A percentile compares a stretch with the other conserved stretches of the same genome.
These are phyloP conservation scores for Neoascochyta sp. DNA, from an alignment of 2,329 filamentous ascomycete genomes.

Conservation along the genomic window DNA sequence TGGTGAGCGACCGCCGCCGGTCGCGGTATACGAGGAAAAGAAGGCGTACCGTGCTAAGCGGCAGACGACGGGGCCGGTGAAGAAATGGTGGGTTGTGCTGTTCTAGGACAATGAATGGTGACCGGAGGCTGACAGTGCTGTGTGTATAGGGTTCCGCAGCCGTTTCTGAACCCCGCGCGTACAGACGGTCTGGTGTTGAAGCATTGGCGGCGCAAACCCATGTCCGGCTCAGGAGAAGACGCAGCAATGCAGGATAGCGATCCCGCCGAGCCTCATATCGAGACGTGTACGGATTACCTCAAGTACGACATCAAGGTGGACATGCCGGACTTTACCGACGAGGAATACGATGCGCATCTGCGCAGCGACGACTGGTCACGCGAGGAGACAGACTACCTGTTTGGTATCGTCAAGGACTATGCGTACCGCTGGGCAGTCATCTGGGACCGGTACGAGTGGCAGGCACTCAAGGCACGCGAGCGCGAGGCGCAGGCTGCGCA, in stretches of 20 bases:
- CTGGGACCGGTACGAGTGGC: constrained; percentile 86
- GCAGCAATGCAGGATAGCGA: constrained; percentile 31
- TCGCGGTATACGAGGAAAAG: constrained; percentile 41
- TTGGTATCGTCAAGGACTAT: constrained; percentile 70
- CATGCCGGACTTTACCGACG: constrained; percentile 77
- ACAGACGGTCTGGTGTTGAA: constrained; percentile 66
- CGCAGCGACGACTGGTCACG: constrained; percentile 77
- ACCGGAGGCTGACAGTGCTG: constrained; percentile 10
- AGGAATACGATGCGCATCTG: constrained; percentile 76
- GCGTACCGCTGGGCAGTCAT: constrained; percentile 89
- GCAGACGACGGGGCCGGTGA: constrained; percentile 38
- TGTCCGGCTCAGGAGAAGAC: constrained; percentile 31
- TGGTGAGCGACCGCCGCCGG: constrained; percentile 41
- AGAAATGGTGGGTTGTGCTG: constrained; percentile 32
- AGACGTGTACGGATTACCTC: constrained; percentile 61
- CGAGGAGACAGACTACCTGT: constrained; percentile 89
- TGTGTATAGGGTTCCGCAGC: constrained; percentile 34
- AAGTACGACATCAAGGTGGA: constrained; percentile 84
- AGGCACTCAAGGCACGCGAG: constrained; percentile 36
- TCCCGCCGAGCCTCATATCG: constrained; percentile 37
- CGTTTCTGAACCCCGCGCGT: constrained; percentile 76
- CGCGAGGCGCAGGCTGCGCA: constrained; percentile 16
- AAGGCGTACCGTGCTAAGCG: constrained; percentile 40
- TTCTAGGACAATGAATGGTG: neutral
- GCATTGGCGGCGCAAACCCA: constrained; percentile 72